phyloP scores from a whole-genome alignment of 768 basidiomycete species.

The Tricholoma matsutake region DNA sequence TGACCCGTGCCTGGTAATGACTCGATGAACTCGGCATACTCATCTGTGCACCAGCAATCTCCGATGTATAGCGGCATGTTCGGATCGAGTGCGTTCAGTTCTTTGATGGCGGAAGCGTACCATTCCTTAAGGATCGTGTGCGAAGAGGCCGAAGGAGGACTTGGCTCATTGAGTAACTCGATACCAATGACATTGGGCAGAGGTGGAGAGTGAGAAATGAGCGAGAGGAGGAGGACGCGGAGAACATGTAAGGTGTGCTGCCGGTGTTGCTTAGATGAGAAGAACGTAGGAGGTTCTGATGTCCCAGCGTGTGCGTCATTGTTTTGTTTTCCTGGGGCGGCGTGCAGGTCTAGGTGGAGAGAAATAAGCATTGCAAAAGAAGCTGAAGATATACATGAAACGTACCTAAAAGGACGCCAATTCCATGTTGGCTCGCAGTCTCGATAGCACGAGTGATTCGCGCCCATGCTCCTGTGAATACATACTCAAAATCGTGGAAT shows the following conservation, averaged over 20 bases:
- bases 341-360: slow-evolving; percentile 54
- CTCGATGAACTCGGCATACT: slow-evolving; percentile 56
- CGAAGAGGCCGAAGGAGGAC: slow-evolving; percentile 42
- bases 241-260: slow-evolving; percentile 48
- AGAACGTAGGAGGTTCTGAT: slow-evolving; percentile 49
- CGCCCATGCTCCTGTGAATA: slow-evolving; percentile 66
- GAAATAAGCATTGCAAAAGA: not conserved
- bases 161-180: slow-evolving; percentile 59
- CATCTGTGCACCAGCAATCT: slow-evolving; percentile 72
- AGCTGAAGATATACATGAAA: not conserved
- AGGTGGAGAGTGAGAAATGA: slow-evolving; percentile 31
- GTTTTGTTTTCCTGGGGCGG: slow-evolving; percentile 77
- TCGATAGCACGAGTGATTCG: slow-evolving; percentile 59
- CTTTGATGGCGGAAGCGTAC: slow-evolving; percentile 57
- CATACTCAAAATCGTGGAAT: slow-evolving; percentile 46
- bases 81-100: slow-evolving; percentile 48
- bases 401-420: slow-evolving; percentile 75
- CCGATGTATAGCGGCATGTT: slow-evolving; percentile 68
- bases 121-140: slow-evolving; percentile 46
- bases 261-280: slow-evolving; percentile 41
- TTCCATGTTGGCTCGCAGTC: slow-evolving; percentile 49
- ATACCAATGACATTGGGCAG: slow-evolving; percentile 56
- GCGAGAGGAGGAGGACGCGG: slow-evolving; percentile 35
- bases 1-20: slow-evolving; percentile 13
- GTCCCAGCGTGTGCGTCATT: slow-evolving; percentile 64